Conservation (phyloP, 192 early-diverging fungal species). For the Dissophora ornata region DNA sequence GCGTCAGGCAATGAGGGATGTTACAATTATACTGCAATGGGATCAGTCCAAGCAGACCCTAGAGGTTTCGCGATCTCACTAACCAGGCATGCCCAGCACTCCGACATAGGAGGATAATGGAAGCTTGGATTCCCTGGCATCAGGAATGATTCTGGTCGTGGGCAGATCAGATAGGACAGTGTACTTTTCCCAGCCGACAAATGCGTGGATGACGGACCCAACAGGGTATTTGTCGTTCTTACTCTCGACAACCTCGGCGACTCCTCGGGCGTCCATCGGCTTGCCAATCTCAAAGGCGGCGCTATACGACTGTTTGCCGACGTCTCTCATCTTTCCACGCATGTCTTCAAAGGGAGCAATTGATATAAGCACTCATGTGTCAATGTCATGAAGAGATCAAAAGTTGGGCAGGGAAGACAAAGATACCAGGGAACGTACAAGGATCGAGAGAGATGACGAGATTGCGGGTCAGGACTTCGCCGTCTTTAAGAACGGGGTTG, state of each 20-base stretch:
- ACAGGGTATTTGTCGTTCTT: conserved; percentile 67
- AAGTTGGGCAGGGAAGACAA: no score
- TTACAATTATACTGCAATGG: no score
- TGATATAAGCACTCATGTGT: no score
- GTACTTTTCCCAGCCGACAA: conserved; percentile 72
- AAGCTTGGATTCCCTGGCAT: conserved; percentile 52
- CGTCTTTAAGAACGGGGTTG: conserved; percentile 61
- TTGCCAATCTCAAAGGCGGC: conserved; percentile 64
- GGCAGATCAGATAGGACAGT: conserved; percentile 54
- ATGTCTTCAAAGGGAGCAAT: conserved; percentile 63
- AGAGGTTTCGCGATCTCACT: no score
- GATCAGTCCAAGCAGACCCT: no score
- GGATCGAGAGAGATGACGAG: conserved; percentile 81
- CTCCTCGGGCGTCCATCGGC: conserved; percentile 71
- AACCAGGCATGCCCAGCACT: conserved; percentile 60
- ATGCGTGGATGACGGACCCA: conserved; percentile 74
- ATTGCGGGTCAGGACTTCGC: conserved; percentile 68
- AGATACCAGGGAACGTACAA: conserved; percentile 52
- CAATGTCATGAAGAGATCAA: no score
- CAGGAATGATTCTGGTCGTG: conserved; percentile 55
- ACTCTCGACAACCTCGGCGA: conserved; percentile 78
- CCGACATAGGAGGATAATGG: conserved; percentile 74
- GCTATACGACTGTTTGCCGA: conserved; percentile 38
- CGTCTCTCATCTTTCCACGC: conserved; percentile 72
- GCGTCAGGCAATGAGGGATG: neutral